Conservation (phyloP, 2,329 filamentous ascomycete genomes). For the Sordariomycetes sp. region DNA sequence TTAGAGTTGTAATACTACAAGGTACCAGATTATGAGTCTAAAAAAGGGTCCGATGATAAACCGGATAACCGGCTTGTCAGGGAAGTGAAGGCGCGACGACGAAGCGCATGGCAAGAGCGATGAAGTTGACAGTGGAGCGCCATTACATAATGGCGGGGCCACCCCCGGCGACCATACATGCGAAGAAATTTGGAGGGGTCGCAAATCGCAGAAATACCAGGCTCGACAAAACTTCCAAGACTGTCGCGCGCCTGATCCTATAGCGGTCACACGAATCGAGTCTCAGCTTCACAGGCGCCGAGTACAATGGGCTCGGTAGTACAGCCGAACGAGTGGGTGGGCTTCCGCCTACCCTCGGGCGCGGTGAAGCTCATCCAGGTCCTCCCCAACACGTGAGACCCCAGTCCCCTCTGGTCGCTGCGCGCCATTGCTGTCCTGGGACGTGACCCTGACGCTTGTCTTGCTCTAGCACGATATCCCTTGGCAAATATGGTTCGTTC, state of each 20-base stretch:
- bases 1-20: too few species aligned
- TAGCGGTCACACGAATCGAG: neutral
- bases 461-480: slow-evolving; percentile 56
- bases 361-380: slow-evolving; percentile 43
- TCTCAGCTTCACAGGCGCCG: neutral
- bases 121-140: neutral
- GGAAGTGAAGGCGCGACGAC: too few species aligned
- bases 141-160: neutral
- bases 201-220: neutral
- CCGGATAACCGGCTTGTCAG: too few species aligned
- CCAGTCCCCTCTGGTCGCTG: slow-evolving; percentile 2
- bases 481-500: slow-evolving; percentile 90
- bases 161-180: neutral
- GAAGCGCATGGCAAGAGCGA: too few species aligned
- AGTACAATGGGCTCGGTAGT: slow-evolving; percentile 18
- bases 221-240: neutral
- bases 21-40: too few species aligned
- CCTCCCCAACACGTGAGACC: slow-evolving; percentile 42
- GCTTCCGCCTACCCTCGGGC: slow-evolving; percentile 45
- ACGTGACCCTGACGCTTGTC: slow-evolving; percentile 11
- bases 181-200: neutral
- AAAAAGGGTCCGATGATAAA: too few species aligned
- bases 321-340: slow-evolving; percentile 47
- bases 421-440: slow-evolving; percentile 7
- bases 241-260: neutral